A percentile compares a stretch with the other conserved stretches of the same genome.
phyloP scores from a whole-genome alignment of 441 rosid species.

The Euphorbia schlechtendalii region DNA sequence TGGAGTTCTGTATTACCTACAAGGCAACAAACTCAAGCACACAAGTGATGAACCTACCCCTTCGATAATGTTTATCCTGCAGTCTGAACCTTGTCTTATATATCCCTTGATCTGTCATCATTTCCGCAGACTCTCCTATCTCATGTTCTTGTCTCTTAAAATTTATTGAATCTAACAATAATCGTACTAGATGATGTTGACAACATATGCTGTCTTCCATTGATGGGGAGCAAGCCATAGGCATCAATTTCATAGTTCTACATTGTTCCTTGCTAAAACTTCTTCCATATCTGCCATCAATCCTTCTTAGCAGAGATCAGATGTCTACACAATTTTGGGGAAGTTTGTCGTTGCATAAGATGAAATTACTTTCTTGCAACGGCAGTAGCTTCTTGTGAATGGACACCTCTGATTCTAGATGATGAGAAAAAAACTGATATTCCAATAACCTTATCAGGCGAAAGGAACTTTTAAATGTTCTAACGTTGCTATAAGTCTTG shows the following conservation, averaged over 20 bases:
- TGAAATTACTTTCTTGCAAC: background rate
- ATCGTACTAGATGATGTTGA: background rate
- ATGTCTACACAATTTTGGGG: background rate
- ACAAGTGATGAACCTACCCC: background rate
- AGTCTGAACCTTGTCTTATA: background rate
- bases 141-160: background rate
- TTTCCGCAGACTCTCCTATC: too few relatives aligned
- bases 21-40: background rate
- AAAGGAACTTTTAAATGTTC: conserved; percentile 12
- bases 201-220: background rate
- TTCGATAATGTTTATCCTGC: background rate
- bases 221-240: background rate
- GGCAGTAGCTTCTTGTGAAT: background rate
- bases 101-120: background rate
- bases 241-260: background rate
- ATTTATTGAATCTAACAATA: background rate
- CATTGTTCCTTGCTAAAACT: background rate
- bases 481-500: conserved; percentile 10
- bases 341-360: background rate
- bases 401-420: conserved; percentile 10
- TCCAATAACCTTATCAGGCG: conserved; percentile 13
- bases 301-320: background rate
- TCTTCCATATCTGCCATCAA: background rate
- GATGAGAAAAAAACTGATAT: conserved; percentile 17
- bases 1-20: too few relatives aligned